These are phyloP conservation scores for Diutina scorzettiae DNA, from an alignment of 1,139 yeast species.

Conservation along the genomic window DNA sequence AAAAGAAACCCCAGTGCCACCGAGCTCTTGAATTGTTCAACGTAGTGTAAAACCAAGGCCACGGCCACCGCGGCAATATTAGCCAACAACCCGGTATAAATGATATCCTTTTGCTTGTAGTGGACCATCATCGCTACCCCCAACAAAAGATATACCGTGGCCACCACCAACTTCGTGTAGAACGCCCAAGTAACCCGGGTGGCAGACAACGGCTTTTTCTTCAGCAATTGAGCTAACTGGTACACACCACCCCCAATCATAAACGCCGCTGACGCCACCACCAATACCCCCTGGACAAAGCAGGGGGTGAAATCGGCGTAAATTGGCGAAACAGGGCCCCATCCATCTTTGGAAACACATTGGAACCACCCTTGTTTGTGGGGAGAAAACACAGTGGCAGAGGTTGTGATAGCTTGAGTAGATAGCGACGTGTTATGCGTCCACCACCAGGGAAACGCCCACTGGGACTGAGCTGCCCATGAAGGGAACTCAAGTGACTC, in stretches of 20 bases:
- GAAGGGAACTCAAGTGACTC: too few relatives aligned
- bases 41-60: slow-evolving; percentile 47
- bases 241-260: slow-evolving; percentile 42
- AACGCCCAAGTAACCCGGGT: slow-evolving; percentile 33
- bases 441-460: too few relatives aligned
- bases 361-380: background rate
- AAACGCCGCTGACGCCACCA: slow-evolving; percentile 37
- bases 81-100: slow-evolving; percentile 28
- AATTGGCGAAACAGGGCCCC: slow-evolving; percentile 53
- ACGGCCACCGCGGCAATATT: slow-evolving; percentile 27
- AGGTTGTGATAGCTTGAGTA: too few relatives aligned
- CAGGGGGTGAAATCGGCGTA: slow-evolving; percentile 74
- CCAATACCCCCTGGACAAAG: slow-evolving; percentile 60
- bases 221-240: slow-evolving; percentile 24
- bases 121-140: slow-evolving; percentile 16
- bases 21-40: slow-evolving; percentile 56
- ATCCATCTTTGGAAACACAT: slow-evolving; percentile 37
- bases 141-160: slow-evolving; percentile 27
- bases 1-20: slow-evolving; percentile 63
- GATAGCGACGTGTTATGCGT: too few relatives aligned
- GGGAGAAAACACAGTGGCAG: too few relatives aligned
- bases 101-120: slow-evolving; percentile 22
- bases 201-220: slow-evolving; percentile 15
- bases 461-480: too few relatives aligned
- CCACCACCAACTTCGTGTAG: slow-evolving; percentile 30